Percentiles rank a stretch among this genome's conserved stretches.
phyloP scores from a whole-genome alignment of 257 asterid species.

The Nicotiana benthamiana region DNA sequence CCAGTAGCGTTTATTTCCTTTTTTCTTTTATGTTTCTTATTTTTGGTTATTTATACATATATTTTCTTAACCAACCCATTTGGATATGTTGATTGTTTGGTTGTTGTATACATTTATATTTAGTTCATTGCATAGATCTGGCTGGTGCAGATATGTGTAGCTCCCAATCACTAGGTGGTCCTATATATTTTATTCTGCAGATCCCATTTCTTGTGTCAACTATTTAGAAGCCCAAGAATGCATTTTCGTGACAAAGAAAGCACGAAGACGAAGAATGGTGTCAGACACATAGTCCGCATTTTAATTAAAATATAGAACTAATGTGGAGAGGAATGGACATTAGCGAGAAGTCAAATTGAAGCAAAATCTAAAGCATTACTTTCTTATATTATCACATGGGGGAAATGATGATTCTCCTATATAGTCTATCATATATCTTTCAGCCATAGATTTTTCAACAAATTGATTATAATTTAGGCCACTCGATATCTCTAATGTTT shows the following conservation, averaged over 20 bases:
- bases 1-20: neutral
- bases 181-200: neutral
- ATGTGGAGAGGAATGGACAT: neutral
- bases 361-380: neutral
- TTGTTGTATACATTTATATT: neutral
- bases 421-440: neutral
- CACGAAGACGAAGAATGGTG: neutral
- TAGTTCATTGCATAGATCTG: neutral
- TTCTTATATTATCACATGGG: neutral
- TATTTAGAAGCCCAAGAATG: no score
- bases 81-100: neutral
- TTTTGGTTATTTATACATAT: neutral
- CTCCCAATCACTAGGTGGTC: neutral
- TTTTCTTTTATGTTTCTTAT: neutral
- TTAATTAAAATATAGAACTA: neutral
- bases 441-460: neutral
- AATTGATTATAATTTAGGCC: neutral
- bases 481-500: neutral
- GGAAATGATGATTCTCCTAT: neutral
- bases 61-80: neutral
- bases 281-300: neutral
- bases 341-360: neutral
- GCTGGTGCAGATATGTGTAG: neutral
- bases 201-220: neutral
- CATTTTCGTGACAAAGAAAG: no score